Conservation (phyloP, 1,284 basidiomycete genomes). For the Retiboletus fuscus region DNA sequence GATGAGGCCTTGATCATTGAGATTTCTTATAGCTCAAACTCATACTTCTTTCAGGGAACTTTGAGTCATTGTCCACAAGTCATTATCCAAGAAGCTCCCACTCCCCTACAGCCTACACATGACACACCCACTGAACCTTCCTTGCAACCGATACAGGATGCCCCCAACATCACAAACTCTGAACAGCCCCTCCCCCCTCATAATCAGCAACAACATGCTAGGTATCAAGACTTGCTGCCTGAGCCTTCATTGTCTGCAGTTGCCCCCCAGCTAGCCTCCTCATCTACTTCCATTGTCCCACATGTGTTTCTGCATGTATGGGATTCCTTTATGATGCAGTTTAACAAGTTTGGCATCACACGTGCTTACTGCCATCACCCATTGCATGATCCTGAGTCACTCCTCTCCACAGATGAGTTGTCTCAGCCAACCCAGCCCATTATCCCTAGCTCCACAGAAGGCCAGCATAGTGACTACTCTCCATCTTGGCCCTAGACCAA, state of each 20-base stretch:
- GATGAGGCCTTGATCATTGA: not conserved
- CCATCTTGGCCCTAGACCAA: slow-evolving; percentile 9
- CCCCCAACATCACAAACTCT: not conserved
- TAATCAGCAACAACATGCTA: not conserved
- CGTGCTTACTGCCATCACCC: not conserved
- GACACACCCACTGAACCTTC: not conserved
- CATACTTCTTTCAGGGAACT: not conserved
- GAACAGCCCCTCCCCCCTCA: not conserved
- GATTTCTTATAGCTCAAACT: not conserved
- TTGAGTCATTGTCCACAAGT: not conserved
- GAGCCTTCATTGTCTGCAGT: not conserved
- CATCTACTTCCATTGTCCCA: not conserved
- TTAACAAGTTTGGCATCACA: not conserved
- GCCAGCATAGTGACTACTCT: not conserved
- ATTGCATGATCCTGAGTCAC: not conserved
- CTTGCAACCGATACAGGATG: not conserved
- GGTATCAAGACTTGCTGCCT: too few relatives aligned
- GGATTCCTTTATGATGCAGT: not conserved
- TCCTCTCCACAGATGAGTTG: not conserved
- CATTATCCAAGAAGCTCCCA: not conserved
- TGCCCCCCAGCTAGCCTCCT: not conserved
- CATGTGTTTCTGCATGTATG: not conserved
- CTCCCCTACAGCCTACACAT: not conserved
- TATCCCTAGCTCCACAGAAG: not conserved
- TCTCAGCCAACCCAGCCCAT: not conserved